Percentiles rank a stretch among this genome's conserved stretches.
phyloP scores from a whole-genome alignment of 1,284 basidiomycete genomes.

The Lignosus rhinocerotis region DNA sequence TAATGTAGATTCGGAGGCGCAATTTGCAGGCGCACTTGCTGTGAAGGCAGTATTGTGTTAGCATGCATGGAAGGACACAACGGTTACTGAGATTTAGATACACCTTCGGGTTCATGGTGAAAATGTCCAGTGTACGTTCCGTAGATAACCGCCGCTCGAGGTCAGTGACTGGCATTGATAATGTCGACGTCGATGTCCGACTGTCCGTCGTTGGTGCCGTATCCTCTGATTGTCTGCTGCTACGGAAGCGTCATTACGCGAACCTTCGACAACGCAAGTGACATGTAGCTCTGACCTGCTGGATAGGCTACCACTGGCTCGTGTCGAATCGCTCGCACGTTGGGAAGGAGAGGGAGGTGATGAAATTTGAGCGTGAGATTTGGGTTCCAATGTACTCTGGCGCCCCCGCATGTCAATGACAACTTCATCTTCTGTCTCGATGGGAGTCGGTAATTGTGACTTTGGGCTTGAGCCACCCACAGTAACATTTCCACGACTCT shows the following conservation, averaged over 20 bases:
- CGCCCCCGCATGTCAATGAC: constrained; percentile 50
- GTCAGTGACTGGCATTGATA: constrained; percentile 65
- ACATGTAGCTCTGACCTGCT: constrained; percentile 47
- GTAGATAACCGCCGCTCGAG: constrained; percentile 84
- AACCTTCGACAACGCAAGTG: not conserved
- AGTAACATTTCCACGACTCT: constrained; percentile 51
- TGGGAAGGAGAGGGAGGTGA: constrained; percentile 21
- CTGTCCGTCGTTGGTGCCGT: constrained; percentile 56
- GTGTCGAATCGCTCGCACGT: constrained; percentile 29
- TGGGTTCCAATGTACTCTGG: constrained; percentile 31
- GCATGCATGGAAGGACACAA: not conserved
- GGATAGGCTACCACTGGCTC: constrained; percentile 43
- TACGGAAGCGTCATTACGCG: constrained; percentile 25
- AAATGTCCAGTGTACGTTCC: constrained; percentile 86
- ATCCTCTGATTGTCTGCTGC: constrained; percentile 61
- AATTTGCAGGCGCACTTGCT: constrained; percentile 94
- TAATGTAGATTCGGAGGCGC: constrained; percentile 80
- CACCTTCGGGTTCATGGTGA: constrained; percentile 94
- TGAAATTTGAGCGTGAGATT: constrained; percentile 8
- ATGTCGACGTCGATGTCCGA: constrained; percentile 47
- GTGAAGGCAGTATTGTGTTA: constrained; percentile 9
- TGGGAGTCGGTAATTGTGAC: constrained; percentile 24
- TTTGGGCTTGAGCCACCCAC: constrained; percentile 35
- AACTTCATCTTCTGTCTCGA: constrained; percentile 51
- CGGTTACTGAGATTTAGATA: constrained; percentile 18